Base-by-base conservation (phyloP, 768 basidiomycete genomes). In the Mycena vulgaris region DNA sequence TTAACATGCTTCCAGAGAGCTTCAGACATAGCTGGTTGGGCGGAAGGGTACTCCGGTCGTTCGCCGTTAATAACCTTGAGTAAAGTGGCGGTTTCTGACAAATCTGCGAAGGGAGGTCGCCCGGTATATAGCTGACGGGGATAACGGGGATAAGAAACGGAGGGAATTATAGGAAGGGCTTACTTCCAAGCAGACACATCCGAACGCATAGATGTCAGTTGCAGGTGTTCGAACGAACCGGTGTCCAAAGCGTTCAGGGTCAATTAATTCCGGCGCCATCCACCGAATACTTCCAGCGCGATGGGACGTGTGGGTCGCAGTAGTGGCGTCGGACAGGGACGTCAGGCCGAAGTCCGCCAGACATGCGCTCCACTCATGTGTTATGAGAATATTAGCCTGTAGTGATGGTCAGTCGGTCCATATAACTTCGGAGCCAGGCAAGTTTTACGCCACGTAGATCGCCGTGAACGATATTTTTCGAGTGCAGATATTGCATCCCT, bases 331-430 rank as follows among this genome's bases (percentile, higher is more conserved):
- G 21, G 76, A 72, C 48, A 82, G 76, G 21, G 72, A 68, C 16
- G 79, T 75, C 51, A 83, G 64, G 1, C 82, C 82, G 47, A 83
- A 83, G 56, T 83, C 81, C 11, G 81, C 79, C 17, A 83, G 66
- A 19, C 78, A 76, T 17, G 77, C 77, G 68, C 78, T 77, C 73
- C 75, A 76, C 21, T 77, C 69, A 35, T 80, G 75, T 51, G 76
- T 74, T 21, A 80, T 75, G 10, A 81, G 73, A 25, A 82, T 80
- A 58, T 82, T 82, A 23, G 74, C 72, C 78, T 79, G 27, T 8
- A 37, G 28, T 49, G 27, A 40, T 25, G 58, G 39, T 28, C 25
- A 23, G 25, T 5, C n/a, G 11, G 6, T n/a, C n/a, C n/a, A n/a
- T n/a, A n/a, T n/a, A n/a, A n/a, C n/a, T n/a, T n/a, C n/a, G n/a